A percentile compares a stretch with the other conserved stretches of the same genome.
These are phyloP conservation scores for Ceratocystis lukuohia DNA, from an alignment of 2,329 filamentous ascomycete species.

Conservation along the genomic window DNA sequence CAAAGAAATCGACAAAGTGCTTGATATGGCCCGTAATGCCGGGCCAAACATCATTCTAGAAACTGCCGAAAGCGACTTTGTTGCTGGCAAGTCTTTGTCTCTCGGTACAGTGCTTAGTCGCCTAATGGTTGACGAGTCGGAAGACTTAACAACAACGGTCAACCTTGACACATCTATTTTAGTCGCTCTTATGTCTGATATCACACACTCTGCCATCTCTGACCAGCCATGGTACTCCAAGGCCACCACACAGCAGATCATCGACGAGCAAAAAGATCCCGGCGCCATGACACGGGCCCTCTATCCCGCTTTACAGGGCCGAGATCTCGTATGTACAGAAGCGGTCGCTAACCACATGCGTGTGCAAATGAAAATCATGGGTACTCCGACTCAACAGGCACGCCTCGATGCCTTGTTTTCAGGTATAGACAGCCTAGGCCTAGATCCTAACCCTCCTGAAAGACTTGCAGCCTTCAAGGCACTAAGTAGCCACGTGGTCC, in stretches of 20 bases:
- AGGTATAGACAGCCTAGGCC: not conserved
- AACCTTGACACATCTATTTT: conserved; percentile 7
- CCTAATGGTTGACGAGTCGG: not conserved
- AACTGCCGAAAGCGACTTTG: not conserved
- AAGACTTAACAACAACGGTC: not conserved
- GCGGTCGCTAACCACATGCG: conserved; percentile 3
- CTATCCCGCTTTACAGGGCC: not conserved
- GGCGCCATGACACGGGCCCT: conserved; percentile 1
- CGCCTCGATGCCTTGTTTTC: not conserved
- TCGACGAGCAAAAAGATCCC: not conserved
- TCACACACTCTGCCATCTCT: not conserved
- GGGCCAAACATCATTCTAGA: conserved; percentile 5
- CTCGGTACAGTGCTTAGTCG: not conserved
- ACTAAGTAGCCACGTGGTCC: not conserved
- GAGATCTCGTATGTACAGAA: conserved; percentile 3
- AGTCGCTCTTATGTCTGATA: conserved; percentile 9
- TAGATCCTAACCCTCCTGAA: not conserved
- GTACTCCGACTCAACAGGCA: conserved; percentile 3
- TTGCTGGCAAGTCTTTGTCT: not conserved
- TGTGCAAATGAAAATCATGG: conserved; percentile 11
- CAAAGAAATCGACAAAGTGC: conserved; percentile 9
- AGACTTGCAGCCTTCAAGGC: conserved; percentile 5
- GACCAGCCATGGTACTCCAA: conserved; percentile 9
- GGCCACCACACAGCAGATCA: conserved; percentile 7
- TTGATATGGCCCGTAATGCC: not conserved